A percentile compares a stretch with the other conserved stretches of the same genome.
These are phyloP conservation scores for Aspergillus calidoustus DNA, from an alignment of 2,329 filamentous ascomycete genomes.

Conservation along the genomic window DNA sequence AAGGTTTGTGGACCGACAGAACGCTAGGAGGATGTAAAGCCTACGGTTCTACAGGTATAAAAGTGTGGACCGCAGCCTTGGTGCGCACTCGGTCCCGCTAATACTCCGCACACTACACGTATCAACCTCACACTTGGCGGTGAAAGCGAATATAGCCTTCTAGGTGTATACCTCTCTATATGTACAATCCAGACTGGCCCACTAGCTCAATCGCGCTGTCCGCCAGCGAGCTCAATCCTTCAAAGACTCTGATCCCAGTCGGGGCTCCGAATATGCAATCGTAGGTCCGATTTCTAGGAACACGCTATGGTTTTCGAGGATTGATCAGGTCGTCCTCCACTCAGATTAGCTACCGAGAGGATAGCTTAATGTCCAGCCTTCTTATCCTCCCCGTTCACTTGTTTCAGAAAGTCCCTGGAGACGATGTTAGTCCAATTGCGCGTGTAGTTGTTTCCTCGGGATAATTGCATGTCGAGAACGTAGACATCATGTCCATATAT, in stretches of 20 bases:
- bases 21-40: background rate
- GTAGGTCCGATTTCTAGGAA: background rate
- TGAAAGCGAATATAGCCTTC: constrained; percentile 15
- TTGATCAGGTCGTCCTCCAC: constrained; percentile 17
- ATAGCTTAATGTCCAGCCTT: constrained; percentile 47
- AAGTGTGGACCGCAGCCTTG: background rate
- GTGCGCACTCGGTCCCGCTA: background rate
- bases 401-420: constrained; percentile 56
- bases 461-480: background rate
- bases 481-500: background rate
- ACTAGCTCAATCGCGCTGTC: constrained; percentile 6
- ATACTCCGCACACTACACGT: background rate
- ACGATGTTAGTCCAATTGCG: constrained; percentile 1
- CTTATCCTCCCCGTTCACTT: constrained; percentile 53
- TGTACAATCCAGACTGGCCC: constrained; percentile 31
- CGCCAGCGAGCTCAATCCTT: constrained; percentile 6
- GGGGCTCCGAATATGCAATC: background rate
- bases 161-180: constrained; percentile 34
- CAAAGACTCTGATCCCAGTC: constrained; percentile 8
- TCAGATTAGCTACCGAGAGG: constrained; percentile 12
- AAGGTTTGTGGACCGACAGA: background rate
- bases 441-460: background rate
- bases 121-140: background rate
- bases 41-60: background rate
- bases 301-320: constrained; percentile 3